Evolutionary conservation across 106 monocot genomes (phyloP).

Genomic region (Dioscorea zingiberensis): DNA sequence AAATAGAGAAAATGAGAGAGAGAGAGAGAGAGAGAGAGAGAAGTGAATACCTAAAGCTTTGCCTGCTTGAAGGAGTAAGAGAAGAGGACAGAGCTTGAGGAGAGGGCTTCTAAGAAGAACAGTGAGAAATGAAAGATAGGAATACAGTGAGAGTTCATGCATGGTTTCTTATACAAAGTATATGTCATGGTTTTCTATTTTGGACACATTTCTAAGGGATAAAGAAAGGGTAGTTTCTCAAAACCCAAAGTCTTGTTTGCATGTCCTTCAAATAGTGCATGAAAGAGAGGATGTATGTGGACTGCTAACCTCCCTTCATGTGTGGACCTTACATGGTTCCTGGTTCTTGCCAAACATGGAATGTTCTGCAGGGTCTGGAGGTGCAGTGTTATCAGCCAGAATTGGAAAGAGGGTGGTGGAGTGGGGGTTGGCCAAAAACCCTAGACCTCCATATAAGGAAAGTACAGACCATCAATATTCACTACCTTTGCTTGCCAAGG

Average conservation of each 20-base stretch:
- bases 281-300: conserved; percentile 32
- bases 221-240: conserved; percentile 8
- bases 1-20: not conserved
- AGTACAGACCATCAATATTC: conserved; percentile 10
- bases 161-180: not conserved
- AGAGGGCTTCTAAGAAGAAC: not conserved
- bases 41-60: not conserved
- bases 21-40: conserved; percentile 10
- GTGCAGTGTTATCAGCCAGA: conserved; percentile 3
- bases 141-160: not conserved
- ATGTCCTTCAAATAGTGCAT: conserved; percentile 16
- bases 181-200: too few species aligned
- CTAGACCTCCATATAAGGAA: conserved; percentile 15
- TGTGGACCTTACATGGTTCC: conserved; percentile 17
- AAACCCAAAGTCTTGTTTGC: conserved; percentile 26
- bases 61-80: not conserved
- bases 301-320: conserved; percentile 34
- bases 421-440: conserved; percentile 12
- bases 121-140: too few species aligned
- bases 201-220: not conserved
- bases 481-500: not conserved
- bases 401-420: not conserved
- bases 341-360: conserved; percentile 17
- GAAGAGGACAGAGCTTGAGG: conserved; percentile 12
- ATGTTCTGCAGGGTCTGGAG: conserved; percentile 15